These are phyloP conservation scores for Alternaria viburni DNA, from an alignment of 2,329 filamentous ascomycete genomes.

Conservation along the genomic window DNA sequence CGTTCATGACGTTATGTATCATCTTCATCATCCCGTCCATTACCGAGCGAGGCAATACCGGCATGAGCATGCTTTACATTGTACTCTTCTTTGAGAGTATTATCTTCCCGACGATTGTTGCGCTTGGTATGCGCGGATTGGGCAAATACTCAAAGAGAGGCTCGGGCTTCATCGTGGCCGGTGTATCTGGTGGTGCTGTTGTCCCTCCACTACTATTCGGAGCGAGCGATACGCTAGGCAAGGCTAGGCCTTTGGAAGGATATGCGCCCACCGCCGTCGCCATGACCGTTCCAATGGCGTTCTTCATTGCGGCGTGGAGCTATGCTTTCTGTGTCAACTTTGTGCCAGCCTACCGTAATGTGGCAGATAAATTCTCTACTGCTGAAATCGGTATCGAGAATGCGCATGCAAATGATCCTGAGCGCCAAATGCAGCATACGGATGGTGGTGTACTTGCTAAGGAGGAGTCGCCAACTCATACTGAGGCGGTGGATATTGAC, in stretches of 20 bases:
- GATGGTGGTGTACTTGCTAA: constrained; percentile 13
- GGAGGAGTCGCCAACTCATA: constrained; percentile 17
- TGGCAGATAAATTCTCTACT: constrained; percentile 63
- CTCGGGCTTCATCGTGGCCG: constrained; percentile 73
- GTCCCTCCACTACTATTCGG: constrained; percentile 75
- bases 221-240: constrained; percentile 67
- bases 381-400: constrained; percentile 54
- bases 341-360: constrained; percentile 65
- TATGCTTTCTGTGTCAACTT: constrained; percentile 65
- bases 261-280: constrained; percentile 61
- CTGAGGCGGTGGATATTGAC: constrained; percentile 16
- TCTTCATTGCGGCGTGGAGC: constrained; percentile 55
- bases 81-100: constrained; percentile 84
- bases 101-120: constrained; percentile 82
- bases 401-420: constrained; percentile 42
- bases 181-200: constrained; percentile 73
- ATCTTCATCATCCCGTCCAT: constrained; percentile 64
- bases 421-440: constrained; percentile 17
- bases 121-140: constrained; percentile 76
- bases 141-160: constrained; percentile 80
- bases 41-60: constrained; percentile 57
- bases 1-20: constrained; percentile 65
- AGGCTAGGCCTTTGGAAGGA: constrained; percentile 19
- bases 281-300: constrained; percentile 69
- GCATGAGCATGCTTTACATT: constrained; percentile 68